Base-by-base conservation (phyloP, 345 rosid species). In the Eutrema japonicum region DNA sequence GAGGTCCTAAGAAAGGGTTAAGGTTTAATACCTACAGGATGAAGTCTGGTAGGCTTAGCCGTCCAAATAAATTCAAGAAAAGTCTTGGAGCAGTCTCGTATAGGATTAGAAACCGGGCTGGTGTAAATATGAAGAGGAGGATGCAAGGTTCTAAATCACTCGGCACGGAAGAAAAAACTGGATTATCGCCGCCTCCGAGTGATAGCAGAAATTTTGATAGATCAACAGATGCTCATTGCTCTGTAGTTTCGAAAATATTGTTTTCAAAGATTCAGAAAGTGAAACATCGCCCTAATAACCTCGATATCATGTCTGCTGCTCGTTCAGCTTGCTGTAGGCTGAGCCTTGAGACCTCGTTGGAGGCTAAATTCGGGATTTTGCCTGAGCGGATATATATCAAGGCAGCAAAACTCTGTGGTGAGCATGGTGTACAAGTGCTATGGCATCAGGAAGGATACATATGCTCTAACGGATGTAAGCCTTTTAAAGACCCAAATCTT, bases 341-440 rank as follows among this genome's bases (percentile, higher is more conserved):
- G 73, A 87, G 89, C 78, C 90, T 96, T 56, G 86, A 82, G 79
- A 85, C 86, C 59, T 85, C 89, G 10, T 73, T 92, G 42, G 98
- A 96, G 82, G 88, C 80, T 62, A 87, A 77, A 59, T 92, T 80
- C 37, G 99, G 97, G 57, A 74, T 79, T 37, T 80, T 96, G 73
- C 94, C 98, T 8, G 95, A 92, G 66, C 64, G 84, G 32, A 58
- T 88, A 58, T 89, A 88, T 81, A 86, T 92, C 71, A 96, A 86
- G 86, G 99, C 96, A 22, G 99, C 97, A 75, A 96, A 83, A 73
- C 90, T 96, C 40, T 92, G 96, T 66, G 90, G 99, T 69, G 99
- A 96, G 83, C 84, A 88, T 55, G 88, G 90, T 70, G 82, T 96
- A 70, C 87, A 74, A 60, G 87, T 90, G n/a, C 83, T 82, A 76